These are phyloP conservation scores for Fomitiporia mediterranea DNA, from an alignment of 1,284 basidiomycete genomes.

Conservation along the genomic window DNA sequence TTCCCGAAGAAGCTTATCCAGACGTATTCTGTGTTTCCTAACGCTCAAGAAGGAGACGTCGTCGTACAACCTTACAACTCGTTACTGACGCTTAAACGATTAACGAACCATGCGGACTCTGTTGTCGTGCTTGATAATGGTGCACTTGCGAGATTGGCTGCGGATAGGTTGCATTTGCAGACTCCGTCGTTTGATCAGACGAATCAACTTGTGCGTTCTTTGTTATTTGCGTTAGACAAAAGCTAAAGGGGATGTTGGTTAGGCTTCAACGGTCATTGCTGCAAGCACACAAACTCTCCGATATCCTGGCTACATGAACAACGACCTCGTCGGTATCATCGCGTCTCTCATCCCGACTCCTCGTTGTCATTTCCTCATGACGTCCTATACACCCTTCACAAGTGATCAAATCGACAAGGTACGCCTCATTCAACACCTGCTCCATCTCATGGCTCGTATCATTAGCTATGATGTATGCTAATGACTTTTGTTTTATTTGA, in stretches of 20 bases:
- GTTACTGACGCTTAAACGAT: conserved; percentile 88
- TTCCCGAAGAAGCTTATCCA: conserved; percentile 99
- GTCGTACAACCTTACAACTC: conserved; percentile 99
- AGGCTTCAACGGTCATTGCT: conserved; percentile 95
- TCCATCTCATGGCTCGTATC: neutral
- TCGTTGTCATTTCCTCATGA: conserved; percentile 99
- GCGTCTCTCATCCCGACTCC: conserved; percentile 97
- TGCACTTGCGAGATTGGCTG: conserved; percentile 87
- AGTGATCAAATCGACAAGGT: conserved; percentile 95
- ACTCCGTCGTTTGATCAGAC: conserved; percentile 93
- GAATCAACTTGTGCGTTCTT: conserved; percentile 74
- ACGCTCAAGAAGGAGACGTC: conserved; percentile 86
- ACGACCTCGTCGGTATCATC: conserved; percentile 96
- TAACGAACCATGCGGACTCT: conserved; percentile 95
- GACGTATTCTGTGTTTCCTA: conserved; percentile 99
- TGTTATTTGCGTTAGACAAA: neutral
- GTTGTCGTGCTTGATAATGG: conserved; percentile 98
- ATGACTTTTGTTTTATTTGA: conserved; percentile 6
- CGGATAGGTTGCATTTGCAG: conserved; percentile 86
- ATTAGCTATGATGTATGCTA: conserved; percentile 7
- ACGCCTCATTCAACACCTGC: conserved; percentile 18
- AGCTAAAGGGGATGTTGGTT: conserved; percentile 1
- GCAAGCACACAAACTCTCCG: conserved; percentile 96
- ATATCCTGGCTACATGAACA: conserved; percentile 99
- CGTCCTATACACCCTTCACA: conserved; percentile 99